Percentiles rank a stretch among this genome's conserved stretches.
Evolutionary conservation across 2,329 filamentous ascomycete species (phyloP).

Genomic region (Phialemonium atrogriseum): DNA sequence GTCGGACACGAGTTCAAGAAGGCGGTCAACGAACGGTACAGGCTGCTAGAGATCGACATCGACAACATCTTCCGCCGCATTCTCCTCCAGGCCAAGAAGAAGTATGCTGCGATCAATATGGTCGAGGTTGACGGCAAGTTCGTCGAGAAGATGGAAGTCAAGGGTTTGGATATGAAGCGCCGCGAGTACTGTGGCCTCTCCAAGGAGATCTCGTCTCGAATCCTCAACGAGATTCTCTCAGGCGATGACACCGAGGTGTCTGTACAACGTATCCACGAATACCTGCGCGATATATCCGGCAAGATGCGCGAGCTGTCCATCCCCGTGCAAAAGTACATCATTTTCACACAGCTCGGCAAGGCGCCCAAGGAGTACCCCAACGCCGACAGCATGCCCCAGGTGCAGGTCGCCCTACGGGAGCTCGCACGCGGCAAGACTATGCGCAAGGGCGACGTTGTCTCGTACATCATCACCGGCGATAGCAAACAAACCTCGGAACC

Average conservation of each 20-base stretch:
- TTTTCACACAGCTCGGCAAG: slow-evolving; percentile 96
- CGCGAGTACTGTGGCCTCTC: slow-evolving; percentile 94
- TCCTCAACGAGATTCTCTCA: slow-evolving; percentile 90
- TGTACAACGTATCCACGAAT: slow-evolving; percentile 85
- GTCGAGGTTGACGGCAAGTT: slow-evolving; percentile 83
- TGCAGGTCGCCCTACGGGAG: slow-evolving; percentile 87
- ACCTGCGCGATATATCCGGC: slow-evolving; percentile 72
- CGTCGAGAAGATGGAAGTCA: slow-evolving; percentile 92
- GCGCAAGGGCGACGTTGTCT: slow-evolving; percentile 91
- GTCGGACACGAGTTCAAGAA: slow-evolving; percentile 94
- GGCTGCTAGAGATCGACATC: slow-evolving; percentile 91
- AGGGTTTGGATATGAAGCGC: slow-evolving; percentile 95
- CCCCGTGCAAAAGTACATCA: slow-evolving; percentile 83
- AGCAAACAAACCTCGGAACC: slow-evolving; percentile 52
- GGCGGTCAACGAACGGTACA: slow-evolving; percentile 89
- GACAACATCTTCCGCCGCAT: slow-evolving; percentile 95
- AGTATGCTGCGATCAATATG: slow-evolving; percentile 95
- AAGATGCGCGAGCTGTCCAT: slow-evolving; percentile 79
- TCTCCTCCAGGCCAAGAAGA: slow-evolving; percentile 95
- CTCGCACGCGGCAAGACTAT: slow-evolving; percentile 79
- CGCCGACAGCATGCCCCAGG: slow-evolving; percentile 89
- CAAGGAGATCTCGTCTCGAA: slow-evolving; percentile 84
- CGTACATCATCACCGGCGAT: slow-evolving; percentile 84
- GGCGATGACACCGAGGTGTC: slow-evolving; percentile 87
- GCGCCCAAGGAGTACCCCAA: slow-evolving; percentile 90